Conservation (phyloP, 2,329 filamentous ascomycete genomes). For the Diaporthe sp. region DNA sequence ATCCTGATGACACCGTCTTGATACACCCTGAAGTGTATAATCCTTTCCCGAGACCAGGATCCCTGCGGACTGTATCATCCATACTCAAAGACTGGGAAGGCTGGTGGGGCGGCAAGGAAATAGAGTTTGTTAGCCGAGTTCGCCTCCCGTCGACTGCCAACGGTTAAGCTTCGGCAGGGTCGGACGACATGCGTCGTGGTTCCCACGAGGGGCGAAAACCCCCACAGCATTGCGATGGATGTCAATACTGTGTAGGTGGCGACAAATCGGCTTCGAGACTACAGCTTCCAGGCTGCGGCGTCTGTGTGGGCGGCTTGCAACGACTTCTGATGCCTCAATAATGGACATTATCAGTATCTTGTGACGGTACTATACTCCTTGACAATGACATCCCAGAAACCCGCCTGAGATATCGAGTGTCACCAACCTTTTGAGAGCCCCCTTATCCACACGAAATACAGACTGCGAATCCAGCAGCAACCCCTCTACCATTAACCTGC, state of each 20-base stretch:
- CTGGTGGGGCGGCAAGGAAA: conserved; percentile 1
- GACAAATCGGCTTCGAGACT: not conserved
- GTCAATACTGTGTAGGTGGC: conserved; percentile 18
- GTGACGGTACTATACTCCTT: not conserved
- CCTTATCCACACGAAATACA: conserved; percentile 13
- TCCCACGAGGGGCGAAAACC: not conserved
- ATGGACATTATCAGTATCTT: not conserved
- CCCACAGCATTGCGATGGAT: conserved; percentile 1
- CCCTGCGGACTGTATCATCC: not conserved
- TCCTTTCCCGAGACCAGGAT: conserved; percentile 8
- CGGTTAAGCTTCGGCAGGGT: conserved; percentile 30
- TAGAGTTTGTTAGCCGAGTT: conserved; percentile 32
- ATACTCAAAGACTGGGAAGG: not conserved
- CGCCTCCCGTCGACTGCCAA: conserved; percentile 25
- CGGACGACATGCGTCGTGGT: conserved; percentile 19
- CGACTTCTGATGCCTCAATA: not conserved
- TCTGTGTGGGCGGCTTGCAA: not conserved
- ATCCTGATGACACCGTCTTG: not conserved
- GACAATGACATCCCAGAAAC: conserved; percentile 19
- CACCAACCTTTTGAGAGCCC: conserved; percentile 3
- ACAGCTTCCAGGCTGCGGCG: not conserved
- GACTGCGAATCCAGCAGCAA: not conserved
- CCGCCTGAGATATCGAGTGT: conserved; percentile 2
- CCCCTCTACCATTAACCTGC: conserved; percentile 16
- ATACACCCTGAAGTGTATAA: not conserved